Base-by-base conservation (phyloP, 1,139 yeast species). In the Sugiyamaella xylanicola region DNA sequence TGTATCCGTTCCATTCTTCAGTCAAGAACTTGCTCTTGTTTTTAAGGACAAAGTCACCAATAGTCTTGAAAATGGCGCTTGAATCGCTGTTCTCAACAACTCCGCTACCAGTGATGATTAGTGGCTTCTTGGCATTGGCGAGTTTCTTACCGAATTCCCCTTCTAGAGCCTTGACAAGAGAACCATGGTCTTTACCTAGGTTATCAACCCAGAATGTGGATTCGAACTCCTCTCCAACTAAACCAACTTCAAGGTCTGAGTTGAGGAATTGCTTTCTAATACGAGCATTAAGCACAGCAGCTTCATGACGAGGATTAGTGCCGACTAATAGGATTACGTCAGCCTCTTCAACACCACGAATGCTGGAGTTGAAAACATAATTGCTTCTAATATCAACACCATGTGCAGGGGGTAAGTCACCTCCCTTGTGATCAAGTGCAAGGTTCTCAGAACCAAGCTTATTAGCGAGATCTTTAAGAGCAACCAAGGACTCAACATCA, bases 231-330 rank as follows among this genome's bases (percentile, higher is more conserved):
- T 86, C 85, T 66, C 96, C 96, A 63, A 89, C 81, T 51, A 84
- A 84, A 61, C 85, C 84, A 60, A 89, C 75, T 67, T 82, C 84
- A 55, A 80, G 75, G 68, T 86, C 78, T 51, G 85, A 81, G 64
- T 86, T 77, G 68, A 89, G 78, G 95, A 95, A 89, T 59, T 82
- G 85, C 72, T 85, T 86, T 77, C 96, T 84, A 63, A 89, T 85
- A 75, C 96, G 83, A 45, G 95, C 83, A 71, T 89, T 89, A 66
- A 89, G 79, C 15, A 88, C 95, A 45, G 96, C 91, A 58, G 96
- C 96, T 76, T 89, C 96, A 68, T 83, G 91, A 71, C 96, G 83
- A 64, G 96, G 95, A 77, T 89, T 89, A 53, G 95, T 84, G 60
- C 96, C 96, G 57, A 88, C 80, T 64, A 88, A 78, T 66, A 88